Base-by-base conservation (phyloP, 2,329 filamentous ascomycete genomes). In the Allantophomopsis cytisporea region DNA sequence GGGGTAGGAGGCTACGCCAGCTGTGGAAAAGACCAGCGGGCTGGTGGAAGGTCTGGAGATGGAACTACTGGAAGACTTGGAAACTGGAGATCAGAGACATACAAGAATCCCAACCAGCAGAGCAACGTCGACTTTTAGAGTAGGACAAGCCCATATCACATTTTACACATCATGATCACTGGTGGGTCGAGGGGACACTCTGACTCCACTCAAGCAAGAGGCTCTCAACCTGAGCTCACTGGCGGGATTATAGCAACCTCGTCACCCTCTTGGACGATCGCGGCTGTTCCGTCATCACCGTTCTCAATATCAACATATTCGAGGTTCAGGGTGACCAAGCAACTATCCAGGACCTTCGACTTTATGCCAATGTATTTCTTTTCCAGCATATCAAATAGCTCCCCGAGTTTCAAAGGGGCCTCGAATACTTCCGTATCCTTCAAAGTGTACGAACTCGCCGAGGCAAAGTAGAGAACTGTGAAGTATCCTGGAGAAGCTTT, bases 191-290 rank as follows among this genome's bases (percentile, higher is more conserved):
- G n/a, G 18, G 18, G 18, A 20, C 7, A 20, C 7, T 7, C 7
- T 20, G 18, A 20, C 18, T 20, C 18, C 7, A 20, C 18, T 20
- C 18, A 20, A 20, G 18, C 18, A 20, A 20, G 18, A 20, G 7
- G 5, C 5, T 13, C 43, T 71, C 58, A 91, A 4, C 85, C 85
- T 31, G 85, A 87, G 65, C 85, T 93, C 47, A 93, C 86, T 8
- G 86, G 85, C 28, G 86, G 85, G 41, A 93, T 89, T 30, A 93
- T 81, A 33, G 82, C 86, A 40, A 93, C 83, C 62, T 93, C 86
- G 54, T 93, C 85, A 20, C 80, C 83, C 45, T 75, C 74, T 38
- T 75, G 61, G 41, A 93, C 81, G 41, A 73, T 55, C 7, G 54
- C 53, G 13, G 51, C 52, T 14, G 61, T 61, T 36, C 59, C 59